Percentiles rank a stretch among this genome's conserved stretches.
Evolutionary conservation across 768 basidiomycete species (phyloP).

Genomic region (Boletus reticulatus): DNA sequence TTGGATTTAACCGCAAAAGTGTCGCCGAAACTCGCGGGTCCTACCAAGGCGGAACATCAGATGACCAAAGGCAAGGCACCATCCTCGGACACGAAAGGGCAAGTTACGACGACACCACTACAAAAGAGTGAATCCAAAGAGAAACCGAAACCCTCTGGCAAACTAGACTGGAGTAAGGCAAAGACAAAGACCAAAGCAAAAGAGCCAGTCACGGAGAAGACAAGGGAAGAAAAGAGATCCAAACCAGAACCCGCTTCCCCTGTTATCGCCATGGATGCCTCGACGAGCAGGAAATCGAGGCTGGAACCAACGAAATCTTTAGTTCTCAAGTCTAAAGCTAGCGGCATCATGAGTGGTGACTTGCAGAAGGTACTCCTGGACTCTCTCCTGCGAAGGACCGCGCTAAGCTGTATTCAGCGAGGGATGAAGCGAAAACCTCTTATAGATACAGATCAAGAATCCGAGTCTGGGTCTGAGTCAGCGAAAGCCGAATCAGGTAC

Average conservation of each 20-base stretch:
- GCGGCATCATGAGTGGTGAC: not conserved
- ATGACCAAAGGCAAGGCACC: constrained; percentile 23
- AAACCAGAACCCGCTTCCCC: constrained; percentile 10
- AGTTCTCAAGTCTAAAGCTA: not conserved
- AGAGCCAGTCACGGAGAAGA: constrained; percentile 4
- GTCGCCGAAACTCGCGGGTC: constrained; percentile 10
- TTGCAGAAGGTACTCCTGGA: constrained; percentile 1
- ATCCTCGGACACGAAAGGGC: constrained; percentile 25
- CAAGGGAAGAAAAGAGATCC: constrained; percentile 16
- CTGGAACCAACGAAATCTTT: not conserved
- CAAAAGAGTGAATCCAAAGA: constrained; percentile 20
- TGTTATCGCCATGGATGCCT: not conserved
- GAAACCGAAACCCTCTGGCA: constrained; percentile 42
- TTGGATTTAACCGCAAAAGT: constrained; percentile 28
- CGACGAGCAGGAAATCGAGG: not conserved
- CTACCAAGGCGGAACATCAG: constrained; percentile 13
- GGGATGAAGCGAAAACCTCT: constrained; percentile 45
- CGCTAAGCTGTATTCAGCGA: constrained; percentile 31
- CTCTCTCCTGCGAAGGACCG: not conserved
- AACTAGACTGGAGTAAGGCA: constrained; percentile 62
- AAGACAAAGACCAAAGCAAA: constrained; percentile 47
- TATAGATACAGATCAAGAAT: constrained; percentile 23
- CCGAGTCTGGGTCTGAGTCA: constrained; percentile 16
- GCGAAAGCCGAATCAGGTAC: constrained; percentile 9
- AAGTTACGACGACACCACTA: constrained; percentile 22